A percentile compares a stretch with the other conserved stretches of the same genome.
phyloP scores from a whole-genome alignment of 257 asterid genomes.

The Leptodermis oblonga region DNA sequence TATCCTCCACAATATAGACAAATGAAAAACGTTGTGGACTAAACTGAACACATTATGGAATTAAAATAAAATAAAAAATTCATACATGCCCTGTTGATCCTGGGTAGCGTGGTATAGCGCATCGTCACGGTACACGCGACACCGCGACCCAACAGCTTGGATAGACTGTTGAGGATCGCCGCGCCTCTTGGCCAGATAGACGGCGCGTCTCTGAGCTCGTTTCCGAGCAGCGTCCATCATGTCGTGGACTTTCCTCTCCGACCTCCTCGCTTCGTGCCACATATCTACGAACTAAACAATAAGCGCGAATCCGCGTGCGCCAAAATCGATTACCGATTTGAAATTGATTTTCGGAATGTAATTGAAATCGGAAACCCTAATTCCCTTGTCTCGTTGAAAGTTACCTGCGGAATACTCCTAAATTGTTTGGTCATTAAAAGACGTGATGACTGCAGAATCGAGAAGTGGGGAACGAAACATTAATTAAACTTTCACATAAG shows the following conservation, averaged over 20 bases:
- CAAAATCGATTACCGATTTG: not conserved
- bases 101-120: conserved; percentile 82
- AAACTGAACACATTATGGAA: not conserved
- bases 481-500: not conserved
- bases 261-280: conserved; percentile 98
- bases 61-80: not conserved
- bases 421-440: not conserved
- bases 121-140: conserved; percentile 79
- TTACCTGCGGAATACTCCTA: not conserved
- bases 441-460: not conserved
- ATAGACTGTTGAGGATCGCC: conserved; percentile 96
- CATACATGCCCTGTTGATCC: conserved; percentile 95
- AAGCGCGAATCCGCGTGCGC: not conserved
- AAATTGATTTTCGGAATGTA: not conserved
- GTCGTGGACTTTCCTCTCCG: conserved; percentile 97
- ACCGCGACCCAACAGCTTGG: conserved; percentile 80
- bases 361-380: conserved; percentile 34
- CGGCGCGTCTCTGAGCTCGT: conserved; percentile 94
- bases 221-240: conserved; percentile 99
- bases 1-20: not conserved
- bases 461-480: not conserved
- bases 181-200: conserved; percentile 89
- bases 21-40: not conserved
- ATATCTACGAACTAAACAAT: conserved; percentile 23
- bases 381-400: not conserved